Evolutionary conservation across 257 asterid genomes (phyloP).

Genomic region (Gardenia jasminoides): DNA sequence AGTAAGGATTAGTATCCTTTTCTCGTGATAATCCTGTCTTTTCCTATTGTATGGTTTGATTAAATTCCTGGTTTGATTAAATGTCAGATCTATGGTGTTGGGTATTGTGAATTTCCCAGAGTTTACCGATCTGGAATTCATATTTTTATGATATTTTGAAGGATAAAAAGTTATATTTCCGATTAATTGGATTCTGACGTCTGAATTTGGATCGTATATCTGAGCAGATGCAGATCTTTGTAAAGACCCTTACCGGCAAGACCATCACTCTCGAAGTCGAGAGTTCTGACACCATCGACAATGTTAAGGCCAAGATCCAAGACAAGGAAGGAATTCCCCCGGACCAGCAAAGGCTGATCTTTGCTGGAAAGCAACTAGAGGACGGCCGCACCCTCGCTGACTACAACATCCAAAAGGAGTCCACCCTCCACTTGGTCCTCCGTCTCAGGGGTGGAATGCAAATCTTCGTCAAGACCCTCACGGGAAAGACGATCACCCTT

Average conservation of each 20-base stretch:
- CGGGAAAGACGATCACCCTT: constrained; percentile 37
- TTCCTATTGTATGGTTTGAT: too few species aligned
- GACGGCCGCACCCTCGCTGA: constrained; percentile 40
- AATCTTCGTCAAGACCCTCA: constrained; percentile 38
- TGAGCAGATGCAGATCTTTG: constrained; percentile 65
- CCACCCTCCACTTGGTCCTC: constrained; percentile 40
- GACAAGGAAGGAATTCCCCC: constrained; percentile 44
- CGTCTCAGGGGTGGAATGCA: constrained; percentile 46
- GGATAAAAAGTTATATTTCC: too few species aligned
- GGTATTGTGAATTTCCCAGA: neutral
- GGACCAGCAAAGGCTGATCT: constrained; percentile 41
- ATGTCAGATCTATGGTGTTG: neutral
- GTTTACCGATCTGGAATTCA: too few species aligned
- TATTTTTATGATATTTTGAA: too few species aligned
- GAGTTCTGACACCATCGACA: constrained; percentile 38
- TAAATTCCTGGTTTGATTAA: too few species aligned
- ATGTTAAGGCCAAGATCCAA: constrained; percentile 37
- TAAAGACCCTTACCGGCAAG: constrained; percentile 42
- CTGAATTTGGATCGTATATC: neutral
- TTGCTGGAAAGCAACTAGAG: constrained; percentile 35
- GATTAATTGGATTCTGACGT: neutral
- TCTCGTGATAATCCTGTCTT: too few species aligned
- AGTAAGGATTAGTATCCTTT: neutral
- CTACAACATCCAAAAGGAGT: constrained; percentile 42
- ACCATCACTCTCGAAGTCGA: constrained; percentile 38